phyloP scores from a whole-genome alignment of 768 basidiomycete species.

The Candolleomyces efflorescens region DNA sequence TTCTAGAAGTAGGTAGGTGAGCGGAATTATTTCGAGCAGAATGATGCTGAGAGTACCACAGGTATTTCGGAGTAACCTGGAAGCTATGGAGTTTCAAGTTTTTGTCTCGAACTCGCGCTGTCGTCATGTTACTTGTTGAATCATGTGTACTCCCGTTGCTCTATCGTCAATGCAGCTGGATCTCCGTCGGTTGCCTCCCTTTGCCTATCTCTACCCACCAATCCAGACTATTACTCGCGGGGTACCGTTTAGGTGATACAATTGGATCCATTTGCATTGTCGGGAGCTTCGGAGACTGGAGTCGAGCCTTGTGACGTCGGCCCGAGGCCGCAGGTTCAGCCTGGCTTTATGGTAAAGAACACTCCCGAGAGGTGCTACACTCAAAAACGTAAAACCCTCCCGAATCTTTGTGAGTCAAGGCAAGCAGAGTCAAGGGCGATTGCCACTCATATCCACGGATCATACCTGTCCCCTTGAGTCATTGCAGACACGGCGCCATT shows the following conservation, averaged over 20 bases:
- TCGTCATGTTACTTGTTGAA: constrained; percentile 1
- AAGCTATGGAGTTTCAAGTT: not conserved
- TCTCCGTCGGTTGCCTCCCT: too few relatives aligned
- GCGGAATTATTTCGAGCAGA: not conserved
- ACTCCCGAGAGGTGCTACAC: not conserved
- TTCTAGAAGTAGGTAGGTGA: not conserved
- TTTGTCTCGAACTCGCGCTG: not conserved
- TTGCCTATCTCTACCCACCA: too few relatives aligned
- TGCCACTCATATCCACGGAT: constrained; percentile 1
- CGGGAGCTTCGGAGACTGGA: not conserved
- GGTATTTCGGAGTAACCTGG: not conserved
- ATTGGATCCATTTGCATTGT: not conserved
- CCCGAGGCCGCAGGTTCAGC: not conserved
- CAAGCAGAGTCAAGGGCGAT: not conserved
- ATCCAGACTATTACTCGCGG: too few relatives aligned
- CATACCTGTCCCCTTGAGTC: not conserved
- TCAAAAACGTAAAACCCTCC: constrained; percentile 1
- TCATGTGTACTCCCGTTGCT: not conserved
- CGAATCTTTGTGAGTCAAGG: not conserved
- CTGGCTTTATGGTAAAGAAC: not conserved
- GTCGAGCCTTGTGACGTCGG: not conserved
- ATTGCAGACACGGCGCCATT: not conserved
- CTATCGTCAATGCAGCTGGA: not conserved
- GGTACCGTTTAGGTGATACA: not conserved
- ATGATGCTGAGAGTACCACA: not conserved